Conservation (phyloP, 805 yeast genomes). For the Starmerella riodocensis region DNA sequence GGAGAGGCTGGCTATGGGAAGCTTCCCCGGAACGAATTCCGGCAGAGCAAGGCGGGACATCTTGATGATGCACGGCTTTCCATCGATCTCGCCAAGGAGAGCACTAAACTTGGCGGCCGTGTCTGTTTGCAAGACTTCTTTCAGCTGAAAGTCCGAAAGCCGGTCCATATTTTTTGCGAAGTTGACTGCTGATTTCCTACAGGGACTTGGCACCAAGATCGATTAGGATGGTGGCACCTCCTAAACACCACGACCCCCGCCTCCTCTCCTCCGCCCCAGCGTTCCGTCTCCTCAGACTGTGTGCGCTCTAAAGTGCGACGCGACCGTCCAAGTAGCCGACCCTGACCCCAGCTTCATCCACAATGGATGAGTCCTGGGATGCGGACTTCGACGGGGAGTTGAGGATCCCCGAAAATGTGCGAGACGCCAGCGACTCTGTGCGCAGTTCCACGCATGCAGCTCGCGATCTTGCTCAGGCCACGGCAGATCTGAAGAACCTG, state of each 20-base stretch:
- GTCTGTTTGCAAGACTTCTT: conserved; percentile 37
- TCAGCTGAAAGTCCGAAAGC: conserved; percentile 33
- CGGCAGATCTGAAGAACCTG: conserved; percentile 16
- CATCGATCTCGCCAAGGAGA: conserved; percentile 53
- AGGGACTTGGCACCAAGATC: too few species aligned
- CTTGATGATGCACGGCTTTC: conserved; percentile 50
- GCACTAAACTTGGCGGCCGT: conserved; percentile 56
- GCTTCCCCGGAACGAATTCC: conserved; percentile 2
- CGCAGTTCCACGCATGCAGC: conserved; percentile 20
- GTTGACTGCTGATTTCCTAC: too few species aligned
- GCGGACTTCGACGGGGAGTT: conserved; percentile 37
- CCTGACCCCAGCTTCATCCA: too few species aligned
- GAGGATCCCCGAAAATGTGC: conserved; percentile 15
- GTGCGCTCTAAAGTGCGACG: too few species aligned
- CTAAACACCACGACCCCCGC: too few species aligned
- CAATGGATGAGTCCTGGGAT: conserved; percentile 41
- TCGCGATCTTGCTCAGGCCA: conserved; percentile 14
- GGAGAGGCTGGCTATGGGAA: conserved; percentile 21
- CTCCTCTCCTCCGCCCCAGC: too few species aligned
- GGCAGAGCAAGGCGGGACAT: conserved; percentile 26
- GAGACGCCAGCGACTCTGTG: conserved; percentile 16
- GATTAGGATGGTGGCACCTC: too few species aligned
- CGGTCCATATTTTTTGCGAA: conserved; percentile 13
- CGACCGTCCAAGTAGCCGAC: too few species aligned
- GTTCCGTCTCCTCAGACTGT: too few species aligned